These are phyloP conservation scores for Claviceps monticola DNA, from an alignment of 2,329 filamentous ascomycete species.

Conservation along the genomic window DNA sequence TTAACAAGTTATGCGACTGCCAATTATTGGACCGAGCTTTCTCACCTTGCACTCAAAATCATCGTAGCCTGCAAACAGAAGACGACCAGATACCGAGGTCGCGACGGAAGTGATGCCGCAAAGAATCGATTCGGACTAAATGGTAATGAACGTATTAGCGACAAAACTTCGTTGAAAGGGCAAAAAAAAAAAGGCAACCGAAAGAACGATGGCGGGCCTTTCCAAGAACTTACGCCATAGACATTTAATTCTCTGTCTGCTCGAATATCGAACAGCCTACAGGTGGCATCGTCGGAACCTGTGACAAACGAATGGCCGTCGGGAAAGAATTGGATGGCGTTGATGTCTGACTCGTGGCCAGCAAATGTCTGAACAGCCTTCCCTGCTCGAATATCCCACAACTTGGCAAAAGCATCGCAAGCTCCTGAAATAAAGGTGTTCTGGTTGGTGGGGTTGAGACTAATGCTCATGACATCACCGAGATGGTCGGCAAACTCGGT, in stretches of 20 bases:
- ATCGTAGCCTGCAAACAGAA: conserved; percentile 95
- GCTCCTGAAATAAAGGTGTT: conserved; percentile 99
- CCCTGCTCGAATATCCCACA: conserved; percentile 97
- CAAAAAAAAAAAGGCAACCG: not conserved
- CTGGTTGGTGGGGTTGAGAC: conserved; percentile 97
- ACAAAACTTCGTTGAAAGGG: not conserved
- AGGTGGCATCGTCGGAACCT: conserved; percentile 93
- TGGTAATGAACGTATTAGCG: conserved; percentile 9
- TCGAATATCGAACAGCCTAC: conserved; percentile 92
- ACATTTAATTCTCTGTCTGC: conserved; percentile 70
- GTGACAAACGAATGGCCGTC: conserved; percentile 98
- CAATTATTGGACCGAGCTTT: not conserved
- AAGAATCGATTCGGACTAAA: conserved; percentile 85
- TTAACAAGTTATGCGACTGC: not conserved
- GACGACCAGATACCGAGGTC: conserved; percentile 87
- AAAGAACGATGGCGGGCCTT: not conserved
- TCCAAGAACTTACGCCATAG: conserved; percentile 43
- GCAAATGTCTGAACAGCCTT: conserved; percentile 98
- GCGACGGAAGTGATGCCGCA: conserved; percentile 98
- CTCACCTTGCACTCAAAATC: conserved; percentile 98
- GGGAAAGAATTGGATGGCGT: conserved; percentile 98
- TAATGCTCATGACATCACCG: conserved; percentile 98
- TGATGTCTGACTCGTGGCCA: conserved; percentile 97
- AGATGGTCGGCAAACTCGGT: conserved; percentile 97
- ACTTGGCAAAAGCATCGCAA: conserved; percentile 94